Base-by-base conservation (phyloP, 345 rosid genomes). In the Angophora floribunda region DNA sequence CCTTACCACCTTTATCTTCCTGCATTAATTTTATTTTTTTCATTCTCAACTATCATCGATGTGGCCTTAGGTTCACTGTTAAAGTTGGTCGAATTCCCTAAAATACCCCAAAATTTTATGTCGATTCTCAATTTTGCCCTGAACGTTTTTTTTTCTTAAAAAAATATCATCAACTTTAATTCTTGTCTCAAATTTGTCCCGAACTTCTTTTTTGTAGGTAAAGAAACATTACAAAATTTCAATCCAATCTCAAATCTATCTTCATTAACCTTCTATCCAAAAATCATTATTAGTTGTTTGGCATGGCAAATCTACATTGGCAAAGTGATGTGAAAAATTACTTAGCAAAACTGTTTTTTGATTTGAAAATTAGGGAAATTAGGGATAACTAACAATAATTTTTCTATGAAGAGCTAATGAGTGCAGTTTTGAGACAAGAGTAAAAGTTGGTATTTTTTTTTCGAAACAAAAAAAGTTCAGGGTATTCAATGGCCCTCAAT, bases 351-450 rank as follows among this genome's bases (percentile, higher is more conserved):
- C 0, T 17, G 10, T 75, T 4, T 57, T 36, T 36, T 36, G 1
- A 9, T 75, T 19, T 36, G 82, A 41, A 75, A 36, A 75, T 19
- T 4, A 75, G 14, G 4, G 28, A 75, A 41, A 75, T 75, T 41
- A 19, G 13, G 26, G 45, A 36, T 1, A 12, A 19, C 28, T 3
- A 2, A 32, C 0, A 4, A 2, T 4, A 2, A 75, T 75, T 36
- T 36, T 41, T 41, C 41, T 3, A 10, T 0, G 1, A 14, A 75
- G 84, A 75, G 14, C 28, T 41, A 75, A 36, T 2, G 1, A 41
- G 2, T 7, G 28, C 2, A 70, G 7, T 17, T 70, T 70, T 70
- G 49, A 19, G 47, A 41, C 26, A 36, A 36, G 45, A 75, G 26
- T 19, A 36, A 36, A 70, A 17, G 13, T 32, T 32, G 78, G 7